Base-by-base conservation (phyloP, 108 stramenopile genomes). In the Cyclotella baltica region DNA sequence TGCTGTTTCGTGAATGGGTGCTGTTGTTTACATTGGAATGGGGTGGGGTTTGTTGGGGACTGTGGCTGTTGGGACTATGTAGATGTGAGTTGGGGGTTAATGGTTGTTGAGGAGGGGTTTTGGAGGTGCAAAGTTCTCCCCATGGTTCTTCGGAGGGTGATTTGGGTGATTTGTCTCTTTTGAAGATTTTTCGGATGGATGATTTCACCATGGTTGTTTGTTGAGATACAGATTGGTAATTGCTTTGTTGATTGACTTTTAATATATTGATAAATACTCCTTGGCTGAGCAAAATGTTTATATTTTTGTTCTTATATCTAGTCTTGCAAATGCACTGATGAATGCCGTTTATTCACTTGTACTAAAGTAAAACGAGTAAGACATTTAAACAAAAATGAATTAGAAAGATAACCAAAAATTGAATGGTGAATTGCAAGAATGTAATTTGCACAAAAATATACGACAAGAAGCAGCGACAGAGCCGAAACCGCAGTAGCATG, bases 121-220 rank as follows among this genome's bases (percentile, higher is more conserved):
- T 67, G 38, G 40, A 23, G 13, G 48, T 51, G 67, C 67, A 67
- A 3, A 67, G 35, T 51, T 67, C 67, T 16, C 67, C 67, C 67
- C 67, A 67, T 2, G 19, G 50, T 50, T 64, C 63, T 64, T 64
- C 63, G 11, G 48, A 52, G 29, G 67, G 67, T 33, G 67, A 52
- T 67, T 34, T 50, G 67, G 67, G 67, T 2, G 67, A 67, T 50
- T 67, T 51, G 19, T 50, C 48, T 28, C 19, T 33, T 31, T 51
- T 31, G 31, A 52, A 67, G 47, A 67, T 33, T 18, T 33, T 50
- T 52, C 52, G 51, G 48, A 50, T 35, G 48, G 48, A 51, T 29
- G 67, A 2, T 31, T 25, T 67, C 31, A 52, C 52, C 67, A 67
- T 67, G 10, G 18, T 67, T 9, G 35, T 50, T 43, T n/a, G 28